Evolutionary conservation across 495 filamentous ascomycete species (phyloP).

Genomic region (Recurvomyces mirabilis): DNA sequence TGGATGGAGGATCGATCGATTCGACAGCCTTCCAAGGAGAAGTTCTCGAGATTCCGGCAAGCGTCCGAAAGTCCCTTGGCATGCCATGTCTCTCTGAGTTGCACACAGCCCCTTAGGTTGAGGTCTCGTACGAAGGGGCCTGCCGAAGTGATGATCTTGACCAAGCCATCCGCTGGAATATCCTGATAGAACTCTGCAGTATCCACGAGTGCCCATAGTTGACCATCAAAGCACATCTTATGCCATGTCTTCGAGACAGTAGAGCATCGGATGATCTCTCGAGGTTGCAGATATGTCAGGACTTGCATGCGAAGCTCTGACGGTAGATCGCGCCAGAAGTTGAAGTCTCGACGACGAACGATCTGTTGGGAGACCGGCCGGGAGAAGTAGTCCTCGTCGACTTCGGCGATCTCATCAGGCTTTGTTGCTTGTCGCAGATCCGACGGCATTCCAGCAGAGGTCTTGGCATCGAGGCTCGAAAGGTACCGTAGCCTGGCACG

Average conservation of each 20-base stretch:
- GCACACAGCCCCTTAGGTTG: constrained; percentile 67
- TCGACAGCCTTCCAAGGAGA: constrained; percentile 77
- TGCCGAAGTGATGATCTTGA: constrained; percentile 72
- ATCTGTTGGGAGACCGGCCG: constrained; percentile 27
- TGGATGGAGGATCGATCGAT: constrained; percentile 74
- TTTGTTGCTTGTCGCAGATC: constrained; percentile 47
- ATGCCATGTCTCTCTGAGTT: constrained; percentile 68
- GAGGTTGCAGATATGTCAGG: constrained; percentile 63
- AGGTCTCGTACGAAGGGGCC: constrained; percentile 86
- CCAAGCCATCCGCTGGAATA: constrained; percentile 71
- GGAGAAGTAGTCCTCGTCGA: constrained; percentile 40
- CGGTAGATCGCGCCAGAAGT: constrained; percentile 74
- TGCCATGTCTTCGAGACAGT: constrained; percentile 72
- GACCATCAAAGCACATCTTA: constrained; percentile 84
- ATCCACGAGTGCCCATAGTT: constrained; percentile 79
- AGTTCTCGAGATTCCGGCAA: constrained; percentile 76
- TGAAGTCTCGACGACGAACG: constrained; percentile 41
- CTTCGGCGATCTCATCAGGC: constrained; percentile 23
- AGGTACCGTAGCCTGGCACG: constrained; percentile 43
- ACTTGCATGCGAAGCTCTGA: constrained; percentile 70
- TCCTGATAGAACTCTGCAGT: constrained; percentile 75
- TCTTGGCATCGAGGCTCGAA: constrained; percentile 31
- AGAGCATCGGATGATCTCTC: constrained; percentile 72
- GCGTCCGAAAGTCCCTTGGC: constrained; percentile 63
- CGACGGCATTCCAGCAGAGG: constrained; percentile 50